phyloP scores from a whole-genome alignment of 2,329 filamentous ascomycete species.

The Delphinella strobiligena region DNA sequence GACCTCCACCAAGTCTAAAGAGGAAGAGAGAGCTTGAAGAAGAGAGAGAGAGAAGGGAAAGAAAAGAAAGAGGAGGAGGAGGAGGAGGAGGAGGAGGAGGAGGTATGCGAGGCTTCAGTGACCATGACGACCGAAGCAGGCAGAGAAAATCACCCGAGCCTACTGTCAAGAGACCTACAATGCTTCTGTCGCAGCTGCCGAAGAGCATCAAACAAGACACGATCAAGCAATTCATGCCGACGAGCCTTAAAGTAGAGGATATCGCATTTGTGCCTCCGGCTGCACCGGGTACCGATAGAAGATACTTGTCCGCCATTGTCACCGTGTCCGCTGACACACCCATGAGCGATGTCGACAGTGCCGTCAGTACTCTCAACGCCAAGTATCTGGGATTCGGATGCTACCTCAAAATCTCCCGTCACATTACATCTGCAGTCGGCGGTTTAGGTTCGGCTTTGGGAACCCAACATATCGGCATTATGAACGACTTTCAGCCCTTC shows the following conservation, averaged over 20 bases:
- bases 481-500: slow-evolving; percentile 41
- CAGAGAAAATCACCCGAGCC: neutral
- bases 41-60: slow-evolving; percentile 1
- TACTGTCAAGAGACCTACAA: slow-evolving; percentile 28
- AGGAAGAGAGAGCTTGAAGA: slow-evolving; percentile 20
- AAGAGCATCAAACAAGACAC: slow-evolving; percentile 38
- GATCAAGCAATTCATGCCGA: slow-evolving; percentile 36
- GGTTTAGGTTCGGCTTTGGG: slow-evolving; percentile 26
- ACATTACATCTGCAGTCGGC: slow-evolving; percentile 35
- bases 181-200: slow-evolving; percentile 43
- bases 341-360: slow-evolving; percentile 68
- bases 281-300: slow-evolving; percentile 24
- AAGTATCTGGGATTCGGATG: slow-evolving; percentile 76
- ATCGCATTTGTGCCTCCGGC: slow-evolving; percentile 54
- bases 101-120: neutral
- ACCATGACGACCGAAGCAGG: neutral
- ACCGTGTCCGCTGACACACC: slow-evolving; percentile 70
- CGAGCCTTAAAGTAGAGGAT: slow-evolving; percentile 54
- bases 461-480: slow-evolving; percentile 18
- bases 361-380: slow-evolving; percentile 68
- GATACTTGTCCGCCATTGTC: slow-evolving; percentile 57
- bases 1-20: slow-evolving; percentile 25
- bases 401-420: slow-evolving; percentile 66
- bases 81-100: neutral
- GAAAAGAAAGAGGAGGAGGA: slow-evolving; percentile 9